phyloP scores from a whole-genome alignment of 208 protist species.

The Trypanosoma rangeli region DNA sequence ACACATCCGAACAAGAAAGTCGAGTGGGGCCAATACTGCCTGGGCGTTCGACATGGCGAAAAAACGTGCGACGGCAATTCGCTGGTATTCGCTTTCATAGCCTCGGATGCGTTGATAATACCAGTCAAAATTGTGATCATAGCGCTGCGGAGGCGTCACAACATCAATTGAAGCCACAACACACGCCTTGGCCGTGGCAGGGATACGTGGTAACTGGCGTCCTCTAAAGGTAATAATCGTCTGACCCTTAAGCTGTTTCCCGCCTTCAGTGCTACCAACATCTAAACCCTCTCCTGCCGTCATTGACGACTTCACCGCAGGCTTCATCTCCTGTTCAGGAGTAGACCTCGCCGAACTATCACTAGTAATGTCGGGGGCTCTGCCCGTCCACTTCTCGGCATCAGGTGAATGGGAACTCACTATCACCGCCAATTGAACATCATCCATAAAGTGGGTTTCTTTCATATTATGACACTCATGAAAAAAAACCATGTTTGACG shows the following conservation, averaged over 20 bases:
- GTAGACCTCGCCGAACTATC: background rate
- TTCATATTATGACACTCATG: constrained; percentile 35
- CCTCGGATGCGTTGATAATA: constrained; percentile 78
- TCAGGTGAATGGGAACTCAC: background rate
- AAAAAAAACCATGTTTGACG: constrained; percentile 56
- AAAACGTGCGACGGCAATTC: constrained; percentile 62
- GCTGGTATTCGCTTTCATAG: constrained; percentile 73
- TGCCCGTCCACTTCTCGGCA: background rate
- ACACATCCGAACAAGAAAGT: constrained; percentile 74
- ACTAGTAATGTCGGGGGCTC: background rate
- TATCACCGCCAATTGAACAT: constrained; percentile 3
- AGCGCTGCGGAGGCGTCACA: constrained; percentile 71
- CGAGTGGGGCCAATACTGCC: constrained; percentile 39
- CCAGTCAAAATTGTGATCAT: constrained; percentile 65
- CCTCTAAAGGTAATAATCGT: constrained; percentile 37
- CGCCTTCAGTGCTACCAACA: background rate
- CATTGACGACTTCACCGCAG: constrained; percentile 11
- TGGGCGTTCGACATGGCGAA: constrained; percentile 58
- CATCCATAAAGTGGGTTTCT: constrained; percentile 22
- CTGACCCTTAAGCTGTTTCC: constrained; percentile 12
- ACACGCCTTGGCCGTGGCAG: constrained; percentile 47
- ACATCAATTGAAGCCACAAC: constrained; percentile 70
- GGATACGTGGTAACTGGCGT: constrained; percentile 39
- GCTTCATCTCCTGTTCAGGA: background rate
- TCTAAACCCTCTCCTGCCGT: background rate